Evolutionary conservation across 306 rosid species (phyloP).

Genomic region (Cicer cuneatum): DNA sequence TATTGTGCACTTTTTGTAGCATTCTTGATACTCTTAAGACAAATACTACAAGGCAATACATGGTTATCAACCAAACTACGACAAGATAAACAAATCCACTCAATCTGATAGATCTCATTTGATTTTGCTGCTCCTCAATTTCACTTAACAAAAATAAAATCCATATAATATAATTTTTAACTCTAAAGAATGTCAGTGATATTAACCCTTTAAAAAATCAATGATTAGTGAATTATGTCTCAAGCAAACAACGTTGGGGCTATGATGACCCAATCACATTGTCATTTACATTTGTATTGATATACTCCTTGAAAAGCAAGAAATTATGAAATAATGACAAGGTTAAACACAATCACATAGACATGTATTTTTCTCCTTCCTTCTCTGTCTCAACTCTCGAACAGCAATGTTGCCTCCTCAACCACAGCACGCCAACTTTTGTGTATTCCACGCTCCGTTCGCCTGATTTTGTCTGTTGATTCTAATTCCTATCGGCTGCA

Average conservation of each 20-base stretch:
- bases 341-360: constrained; percentile 51
- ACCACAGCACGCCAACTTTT: constrained; percentile 83
- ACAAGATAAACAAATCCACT: too few relatives aligned
- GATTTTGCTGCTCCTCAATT: too few relatives aligned
- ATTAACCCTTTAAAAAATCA: constrained; percentile 37
- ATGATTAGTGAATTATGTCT: constrained; percentile 29
- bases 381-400: constrained; percentile 41
- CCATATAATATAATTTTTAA: neutral
- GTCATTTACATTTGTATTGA: constrained; percentile 38
- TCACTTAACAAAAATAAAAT: constrained; percentile 3
- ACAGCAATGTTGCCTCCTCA: constrained; percentile 47
- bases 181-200: constrained; percentile 37
- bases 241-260: constrained; percentile 36
- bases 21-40: too few relatives aligned
- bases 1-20: too few relatives aligned
- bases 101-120: too few relatives aligned
- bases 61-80: too few relatives aligned
- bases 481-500: constrained; percentile 74
- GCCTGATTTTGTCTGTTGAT: constrained; percentile 72
- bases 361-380: constrained; percentile 51
- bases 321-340: constrained; percentile 62
- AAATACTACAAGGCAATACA: too few relatives aligned
- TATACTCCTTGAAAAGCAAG: constrained; percentile 45
- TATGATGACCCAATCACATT: constrained; percentile 38
- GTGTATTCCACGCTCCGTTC: constrained; percentile 56